Conservation (phyloP, 2,329 filamentous ascomycete species). For the Exophiala lecanii-corni region DNA sequence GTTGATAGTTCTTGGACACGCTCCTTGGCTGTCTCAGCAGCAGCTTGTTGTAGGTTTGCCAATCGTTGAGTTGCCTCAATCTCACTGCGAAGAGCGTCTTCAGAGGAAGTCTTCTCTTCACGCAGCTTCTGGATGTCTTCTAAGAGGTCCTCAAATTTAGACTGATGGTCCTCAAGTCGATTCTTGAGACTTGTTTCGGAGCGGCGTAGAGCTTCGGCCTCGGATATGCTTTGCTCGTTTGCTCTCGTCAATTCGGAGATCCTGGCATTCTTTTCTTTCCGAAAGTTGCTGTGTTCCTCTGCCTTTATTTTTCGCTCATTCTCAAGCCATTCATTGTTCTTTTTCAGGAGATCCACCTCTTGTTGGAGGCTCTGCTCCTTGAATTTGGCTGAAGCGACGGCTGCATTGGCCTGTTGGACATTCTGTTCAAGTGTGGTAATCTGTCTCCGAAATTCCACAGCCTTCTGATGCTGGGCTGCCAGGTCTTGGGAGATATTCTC, state of each 20-base stretch:
- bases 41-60: constrained; percentile 64
- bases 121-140: constrained; percentile 78
- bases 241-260: constrained; percentile 83
- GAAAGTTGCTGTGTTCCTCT: constrained; percentile 78
- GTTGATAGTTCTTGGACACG: constrained; percentile 56
- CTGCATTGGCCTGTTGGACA: constrained; percentile 74
- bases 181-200: constrained; percentile 76
- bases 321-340: constrained; percentile 91
- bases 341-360: constrained; percentile 81
- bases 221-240: constrained; percentile 77
- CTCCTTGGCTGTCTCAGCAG: constrained; percentile 55
- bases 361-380: constrained; percentile 85
- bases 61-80: constrained; percentile 75
- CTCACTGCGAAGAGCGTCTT: constrained; percentile 82
- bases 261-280: constrained; percentile 89
- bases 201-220: constrained; percentile 70
- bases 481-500: constrained; percentile 82
- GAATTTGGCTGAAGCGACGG: constrained; percentile 77
- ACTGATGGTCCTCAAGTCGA: constrained; percentile 75
- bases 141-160: constrained; percentile 81
- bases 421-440: constrained; percentile 76
- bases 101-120: constrained; percentile 73
- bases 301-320: constrained; percentile 86
- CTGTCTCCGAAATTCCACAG: constrained; percentile 76
- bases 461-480: constrained; percentile 82